These are phyloP conservation scores for Hortiboletus flavorubellus DNA, from an alignment of 768 basidiomycete species.

Conservation along the genomic window DNA sequence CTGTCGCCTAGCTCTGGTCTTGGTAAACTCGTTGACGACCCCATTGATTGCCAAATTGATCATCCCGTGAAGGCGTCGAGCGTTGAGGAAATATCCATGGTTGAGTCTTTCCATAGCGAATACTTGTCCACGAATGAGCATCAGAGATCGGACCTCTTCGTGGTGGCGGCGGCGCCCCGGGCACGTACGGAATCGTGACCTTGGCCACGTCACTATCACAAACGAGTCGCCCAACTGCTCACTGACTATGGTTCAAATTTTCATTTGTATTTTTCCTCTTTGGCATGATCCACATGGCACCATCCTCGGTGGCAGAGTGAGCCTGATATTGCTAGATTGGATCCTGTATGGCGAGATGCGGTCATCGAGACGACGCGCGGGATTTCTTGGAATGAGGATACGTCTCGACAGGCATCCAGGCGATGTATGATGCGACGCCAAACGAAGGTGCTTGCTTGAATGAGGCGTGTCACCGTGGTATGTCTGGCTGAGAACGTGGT, in stretches of 20 bases:
- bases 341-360: conserved; percentile 48
- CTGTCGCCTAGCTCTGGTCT: conserved; percentile 41
- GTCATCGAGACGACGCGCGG: conserved; percentile 13
- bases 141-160: conserved; percentile 46
- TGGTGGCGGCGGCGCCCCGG: conserved; percentile 41
- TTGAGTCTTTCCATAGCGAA: conserved; percentile 36
- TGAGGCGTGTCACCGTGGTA: conserved; percentile 33
- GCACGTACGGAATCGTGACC: conserved; percentile 45
- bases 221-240: conserved; percentile 23
- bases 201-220: conserved; percentile 1
- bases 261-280: too few species aligned
- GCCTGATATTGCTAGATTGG: conserved; percentile 39
- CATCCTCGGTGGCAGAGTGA: conserved; percentile 45
- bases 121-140: conserved; percentile 38
- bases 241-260: neutral
- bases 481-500: neutral
- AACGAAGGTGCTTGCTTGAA: conserved; percentile 44
- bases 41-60: neutral
- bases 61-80: conserved; percentile 40
- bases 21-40: conserved; percentile 23
- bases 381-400: conserved; percentile 21
- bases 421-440: conserved; percentile 28
- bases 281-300: conserved; percentile 26
- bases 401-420: conserved; percentile 9
- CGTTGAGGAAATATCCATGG: conserved; percentile 41